phyloP scores from a whole-genome alignment of 1,284 basidiomycete species.

The Ceratobasidium papillatum region DNA sequence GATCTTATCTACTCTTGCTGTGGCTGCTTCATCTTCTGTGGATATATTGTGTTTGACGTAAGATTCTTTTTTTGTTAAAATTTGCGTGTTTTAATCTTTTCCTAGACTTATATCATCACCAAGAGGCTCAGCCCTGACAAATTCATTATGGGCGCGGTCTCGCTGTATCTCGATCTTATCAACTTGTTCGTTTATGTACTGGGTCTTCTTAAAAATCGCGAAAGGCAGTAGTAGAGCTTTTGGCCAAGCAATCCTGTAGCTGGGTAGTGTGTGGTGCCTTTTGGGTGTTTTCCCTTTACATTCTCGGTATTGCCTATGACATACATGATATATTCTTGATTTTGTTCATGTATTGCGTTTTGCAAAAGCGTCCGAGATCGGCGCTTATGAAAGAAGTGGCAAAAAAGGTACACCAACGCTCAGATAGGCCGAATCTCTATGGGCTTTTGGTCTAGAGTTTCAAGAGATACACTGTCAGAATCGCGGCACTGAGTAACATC shows the following conservation, averaged over 20 bases:
- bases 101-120: slow-evolving; percentile 78
- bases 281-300: no score
- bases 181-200: slow-evolving; percentile 69
- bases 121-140: slow-evolving; percentile 84
- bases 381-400: no score
- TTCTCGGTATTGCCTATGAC: no score
- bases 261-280: background rate
- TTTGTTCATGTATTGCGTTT: no score
- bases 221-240: slow-evolving; percentile 53
- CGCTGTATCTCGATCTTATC: slow-evolving; percentile 81
- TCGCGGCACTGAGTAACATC: no score
- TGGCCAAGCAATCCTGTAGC: slow-evolving; percentile 41
- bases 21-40: slow-evolving; percentile 84
- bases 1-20: slow-evolving; percentile 79
- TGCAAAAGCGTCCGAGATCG: no score
- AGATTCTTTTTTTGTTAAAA: background rate
- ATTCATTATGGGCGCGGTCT: slow-evolving; percentile 85
- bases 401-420: no score
- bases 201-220: slow-evolving; percentile 69
- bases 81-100: background rate
- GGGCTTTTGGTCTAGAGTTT: no score
- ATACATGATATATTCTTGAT: no score
- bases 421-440: no score
- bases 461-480: no score
- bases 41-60: slow-evolving; percentile 80